A percentile compares a stretch with the other conserved stretches of the same genome.
Evolutionary conservation across 2,329 filamentous ascomycete species (phyloP).

Genomic region (Penicillium sp.): DNA sequence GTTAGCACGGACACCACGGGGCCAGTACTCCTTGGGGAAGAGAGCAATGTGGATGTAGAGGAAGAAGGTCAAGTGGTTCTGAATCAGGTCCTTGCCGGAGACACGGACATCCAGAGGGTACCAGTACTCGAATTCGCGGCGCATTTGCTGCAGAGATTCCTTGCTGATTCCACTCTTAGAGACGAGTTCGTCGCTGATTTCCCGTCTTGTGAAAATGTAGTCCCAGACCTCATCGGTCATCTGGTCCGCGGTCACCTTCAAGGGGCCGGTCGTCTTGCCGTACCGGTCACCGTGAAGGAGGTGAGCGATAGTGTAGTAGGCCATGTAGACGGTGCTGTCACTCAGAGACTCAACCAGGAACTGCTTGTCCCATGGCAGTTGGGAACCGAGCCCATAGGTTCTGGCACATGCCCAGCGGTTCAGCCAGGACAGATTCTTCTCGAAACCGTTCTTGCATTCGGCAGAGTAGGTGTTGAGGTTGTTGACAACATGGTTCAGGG

Average conservation of each 20-base stretch:
- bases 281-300: constrained; percentile 76
- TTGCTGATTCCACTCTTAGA: constrained; percentile 61
- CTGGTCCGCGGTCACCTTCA: constrained; percentile 67
- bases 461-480: constrained; percentile 69
- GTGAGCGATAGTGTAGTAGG: constrained; percentile 54
- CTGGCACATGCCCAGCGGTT: constrained; percentile 92
- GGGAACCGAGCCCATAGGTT: constrained; percentile 84
- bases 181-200: constrained; percentile 58
- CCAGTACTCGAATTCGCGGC: constrained; percentile 91
- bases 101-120: constrained; percentile 84
- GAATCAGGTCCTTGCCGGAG: constrained; percentile 85
- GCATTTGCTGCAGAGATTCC: constrained; percentile 67
- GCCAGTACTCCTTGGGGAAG: constrained; percentile 83
- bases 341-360: constrained; percentile 88
- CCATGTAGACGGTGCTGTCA: constrained; percentile 80
- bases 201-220: constrained; percentile 75
- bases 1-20: constrained; percentile 73
- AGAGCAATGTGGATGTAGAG: constrained; percentile 87
- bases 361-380: constrained; percentile 83
- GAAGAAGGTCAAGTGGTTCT: constrained; percentile 92
- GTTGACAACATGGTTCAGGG: constrained; percentile 62
- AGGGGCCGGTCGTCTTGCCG: constrained; percentile 60
- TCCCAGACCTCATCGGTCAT: constrained; percentile 96
- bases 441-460: constrained; percentile 70
- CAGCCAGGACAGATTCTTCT: constrained; percentile 81